Percentiles rank a stretch among this genome's conserved stretches.
Conservation (phyloP, 164 flowering plant species). For the Berberis vulgaris region DNA sequence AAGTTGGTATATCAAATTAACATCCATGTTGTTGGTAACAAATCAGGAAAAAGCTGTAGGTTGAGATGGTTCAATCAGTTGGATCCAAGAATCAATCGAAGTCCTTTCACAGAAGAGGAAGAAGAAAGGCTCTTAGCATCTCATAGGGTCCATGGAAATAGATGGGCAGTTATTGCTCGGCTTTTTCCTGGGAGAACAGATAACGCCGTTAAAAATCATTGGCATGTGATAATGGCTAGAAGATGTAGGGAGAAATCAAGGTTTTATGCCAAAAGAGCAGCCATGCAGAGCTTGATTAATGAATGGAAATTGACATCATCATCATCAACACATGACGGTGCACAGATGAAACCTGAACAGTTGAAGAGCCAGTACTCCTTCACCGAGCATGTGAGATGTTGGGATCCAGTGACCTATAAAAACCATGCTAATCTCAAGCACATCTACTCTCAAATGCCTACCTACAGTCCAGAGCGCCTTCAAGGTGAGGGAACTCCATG, state of each 20-base stretch:
- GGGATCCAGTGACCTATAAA: constrained; percentile 9
- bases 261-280: constrained; percentile 27
- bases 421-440: constrained; percentile 4
- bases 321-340: constrained; percentile 1
- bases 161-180: constrained; percentile 58
- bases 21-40: neutral
- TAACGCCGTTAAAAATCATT: constrained; percentile 72
- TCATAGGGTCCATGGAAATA: constrained; percentile 56
- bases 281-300: constrained; percentile 11
- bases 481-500: constrained; percentile 12
- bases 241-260: constrained; percentile 39
- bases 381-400: constrained; percentile 10
- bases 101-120: constrained; percentile 67
- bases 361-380: constrained; percentile 14
- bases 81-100: constrained; percentile 57
- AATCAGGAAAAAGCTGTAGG: constrained; percentile 67
- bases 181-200: constrained; percentile 67
- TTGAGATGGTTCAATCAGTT: constrained; percentile 75
- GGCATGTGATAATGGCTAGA: constrained; percentile 52
- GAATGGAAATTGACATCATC: constrained; percentile 7
- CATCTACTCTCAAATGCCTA: constrained; percentile 4
- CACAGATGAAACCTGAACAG: neutral
- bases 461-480: neutral
- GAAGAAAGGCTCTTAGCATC: constrained; percentile 54
- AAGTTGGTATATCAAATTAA: neutral